These are phyloP conservation scores for Microbotryum lychnidis-dioicae DNA, from an alignment of 1,284 basidiomycete species.

Conservation along the genomic window DNA sequence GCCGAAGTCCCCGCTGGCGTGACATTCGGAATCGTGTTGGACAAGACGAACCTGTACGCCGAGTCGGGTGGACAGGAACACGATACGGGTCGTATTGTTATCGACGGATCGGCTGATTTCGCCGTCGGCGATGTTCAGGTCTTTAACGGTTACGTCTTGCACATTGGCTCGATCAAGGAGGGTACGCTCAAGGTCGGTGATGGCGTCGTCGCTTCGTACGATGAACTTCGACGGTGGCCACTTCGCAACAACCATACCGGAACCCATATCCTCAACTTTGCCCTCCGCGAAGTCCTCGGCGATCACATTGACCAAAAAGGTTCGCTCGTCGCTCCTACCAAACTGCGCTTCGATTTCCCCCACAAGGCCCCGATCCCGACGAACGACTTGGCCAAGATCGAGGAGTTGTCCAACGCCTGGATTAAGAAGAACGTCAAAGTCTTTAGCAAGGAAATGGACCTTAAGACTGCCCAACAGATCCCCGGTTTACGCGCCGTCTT, in stretches of 20 bases:
- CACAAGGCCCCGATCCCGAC: constrained; percentile 79
- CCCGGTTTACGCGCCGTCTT: constrained; percentile 93
- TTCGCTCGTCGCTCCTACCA: constrained; percentile 88
- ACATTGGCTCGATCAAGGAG: constrained; percentile 65
- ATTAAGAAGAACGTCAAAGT: constrained; percentile 82
- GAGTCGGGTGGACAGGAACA: constrained; percentile 96
- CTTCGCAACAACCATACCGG: constrained; percentile 97
- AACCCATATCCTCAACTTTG: constrained; percentile 95
- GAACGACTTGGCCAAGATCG: constrained; percentile 72
- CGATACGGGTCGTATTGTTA: constrained; percentile 88
- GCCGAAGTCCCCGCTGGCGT: constrained; percentile 50
- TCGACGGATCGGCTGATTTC: constrained; percentile 86
- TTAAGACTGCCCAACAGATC: constrained; percentile 77
- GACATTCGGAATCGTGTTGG: constrained; percentile 78
- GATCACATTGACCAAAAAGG: constrained; percentile 98
- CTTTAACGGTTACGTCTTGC: constrained; percentile 76
- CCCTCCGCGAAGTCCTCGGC: constrained; percentile 82
- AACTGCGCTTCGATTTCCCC: constrained; percentile 96
- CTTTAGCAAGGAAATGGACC: constrained; percentile 73
- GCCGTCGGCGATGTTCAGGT: constrained; percentile 87
- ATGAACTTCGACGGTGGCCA: constrained; percentile 85
- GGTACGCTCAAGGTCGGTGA: constrained; percentile 61
- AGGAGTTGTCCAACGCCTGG: constrained; percentile 77
- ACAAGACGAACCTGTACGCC: constrained; percentile 95
- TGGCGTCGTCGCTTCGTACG: constrained; percentile 62